phyloP scores from a whole-genome alignment of 2,329 filamentous ascomycete species.

The Trichoderma brevicompactum region DNA sequence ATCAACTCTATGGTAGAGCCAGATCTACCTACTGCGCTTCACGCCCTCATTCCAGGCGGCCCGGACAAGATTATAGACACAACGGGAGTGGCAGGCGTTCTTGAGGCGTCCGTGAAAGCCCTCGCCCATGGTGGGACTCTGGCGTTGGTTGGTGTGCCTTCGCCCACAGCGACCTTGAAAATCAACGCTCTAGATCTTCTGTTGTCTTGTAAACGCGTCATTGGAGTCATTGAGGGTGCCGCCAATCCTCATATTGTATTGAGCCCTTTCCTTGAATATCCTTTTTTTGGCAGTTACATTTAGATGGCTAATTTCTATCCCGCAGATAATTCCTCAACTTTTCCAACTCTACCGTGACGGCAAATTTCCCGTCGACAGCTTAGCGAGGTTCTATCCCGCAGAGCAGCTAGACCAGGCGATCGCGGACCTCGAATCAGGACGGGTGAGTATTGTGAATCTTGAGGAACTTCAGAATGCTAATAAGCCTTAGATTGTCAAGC shows the following conservation, averaged over 20 bases:
- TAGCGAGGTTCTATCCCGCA: background rate
- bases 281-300: background rate
- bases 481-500: background rate
- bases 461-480: background rate
- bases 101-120: background rate
- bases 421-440: background rate
- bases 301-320: background rate
- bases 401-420: background rate
- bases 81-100: background rate
- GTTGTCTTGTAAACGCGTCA: background rate
- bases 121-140: background rate
- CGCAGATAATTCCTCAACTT: background rate
- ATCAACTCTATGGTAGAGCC: background rate
- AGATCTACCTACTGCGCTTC: background rate
- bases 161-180: background rate
- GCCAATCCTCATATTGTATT: background rate
- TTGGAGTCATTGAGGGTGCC: background rate
- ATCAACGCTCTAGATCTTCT: slow-evolving; percentile 1
- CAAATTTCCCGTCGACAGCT: background rate
- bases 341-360: background rate
- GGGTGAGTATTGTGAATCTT: background rate
- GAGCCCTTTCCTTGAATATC: background rate
- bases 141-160: background rate
- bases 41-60: background rate
- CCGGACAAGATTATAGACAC: background rate